Evolutionary conservation across 1,284 basidiomycete genomes (phyloP), one percentile per base, ranked within the genome.

Genomic region (Sporisorium reilianum): DNA sequence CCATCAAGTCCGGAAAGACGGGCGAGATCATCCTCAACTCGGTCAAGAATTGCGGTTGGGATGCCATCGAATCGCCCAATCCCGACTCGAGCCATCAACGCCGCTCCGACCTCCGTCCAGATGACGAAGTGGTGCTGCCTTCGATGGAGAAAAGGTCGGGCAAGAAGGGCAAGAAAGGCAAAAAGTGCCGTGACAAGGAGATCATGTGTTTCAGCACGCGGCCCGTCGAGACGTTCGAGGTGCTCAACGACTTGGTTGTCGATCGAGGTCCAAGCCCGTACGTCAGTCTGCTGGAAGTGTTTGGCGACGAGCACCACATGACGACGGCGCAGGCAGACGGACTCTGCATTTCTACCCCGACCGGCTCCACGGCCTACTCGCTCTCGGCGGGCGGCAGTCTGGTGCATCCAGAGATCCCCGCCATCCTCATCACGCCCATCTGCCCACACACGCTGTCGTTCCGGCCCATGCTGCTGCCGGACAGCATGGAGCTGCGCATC

Each of bases 301-400:
- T 99, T 81, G 95, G 94, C 66, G 97, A 99, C 82, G 96, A 99
- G 79, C 94, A 98, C 85, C 97, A 99, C 87, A 91, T 99, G 89
- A 99, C 97, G 0, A 99, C 97, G 0, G 97, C 98, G 0, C 97
- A 99, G 86, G 97, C 96, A 0, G 97, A 99, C 83, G 97, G 97
- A 3, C 87, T 99, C 26, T 95, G 93, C 32, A 92, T 99, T 16
- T 93, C 97, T 2, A 99, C 96, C 0, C 96, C 96, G 1, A 99
- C 96, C 0, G 96, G 96, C 10, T 98, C 96, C 0, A 99, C 97
- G 2, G 97, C 97, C 4, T 99, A 99, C 32, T 84, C 83, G 90
- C 88, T 99, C 30, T 99, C 97, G 22, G 97, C 97, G 2, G 97
- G 97, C 52, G 97, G 97, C 32, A 98, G 96, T 1, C 90, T 99